Base-by-base conservation (phyloP, 208 protist genomes). In the Trypanosomatidae sp. region DNA sequence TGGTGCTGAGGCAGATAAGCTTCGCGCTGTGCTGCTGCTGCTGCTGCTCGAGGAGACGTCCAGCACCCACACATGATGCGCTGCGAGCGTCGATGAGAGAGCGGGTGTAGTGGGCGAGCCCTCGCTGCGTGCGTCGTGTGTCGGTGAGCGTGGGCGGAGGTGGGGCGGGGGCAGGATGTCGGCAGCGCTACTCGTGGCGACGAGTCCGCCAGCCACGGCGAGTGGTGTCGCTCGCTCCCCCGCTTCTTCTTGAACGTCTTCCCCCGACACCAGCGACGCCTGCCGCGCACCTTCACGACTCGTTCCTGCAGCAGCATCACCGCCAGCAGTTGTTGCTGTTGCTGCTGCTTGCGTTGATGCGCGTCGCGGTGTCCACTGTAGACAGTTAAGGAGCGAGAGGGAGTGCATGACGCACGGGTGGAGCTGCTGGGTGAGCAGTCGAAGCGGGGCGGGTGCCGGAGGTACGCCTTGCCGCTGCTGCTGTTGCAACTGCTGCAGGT, bases 21-120 rank as follows among this genome's bases (percentile, higher is more conserved):
- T 50, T n/a, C n/a, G n/a, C 44, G 2, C 64, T 7, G 30, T 44
- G 1, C 15, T 1, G 19, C 44, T 56, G 49, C 25, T 55, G n/a
- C n/a, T n/a, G n/a, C n/a, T n/a, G n/a, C n/a, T n/a, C n/a, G n/a
- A n/a, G 22, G 69, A 79, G 7, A 71, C 44, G 76, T 84, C 65
- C 58, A 93, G 43, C 8, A 93, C 81, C 86, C 89, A 93, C 12
- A 93, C 89, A 72, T 93, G 89, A 25, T 90, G 77, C 55, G 85
- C 88, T 22, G 84, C 69, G 64, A 93, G 69, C 22, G 59, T 50
- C 9, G 69, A 58, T 0, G 81, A n/a, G n/a, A n/a, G n/a, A n/a
- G n/a, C n/a, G n/a, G n/a, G n/a, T n/a, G n/a, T n/a, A n/a, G n/a
- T n/a, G n/a, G n/a, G n/a, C n/a, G n/a, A n/a, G n/a, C n/a, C n/a